Base-by-base conservation (phyloP, 176 grass and related monocot genomes). In the Chrysopogon serrulatus region DNA sequence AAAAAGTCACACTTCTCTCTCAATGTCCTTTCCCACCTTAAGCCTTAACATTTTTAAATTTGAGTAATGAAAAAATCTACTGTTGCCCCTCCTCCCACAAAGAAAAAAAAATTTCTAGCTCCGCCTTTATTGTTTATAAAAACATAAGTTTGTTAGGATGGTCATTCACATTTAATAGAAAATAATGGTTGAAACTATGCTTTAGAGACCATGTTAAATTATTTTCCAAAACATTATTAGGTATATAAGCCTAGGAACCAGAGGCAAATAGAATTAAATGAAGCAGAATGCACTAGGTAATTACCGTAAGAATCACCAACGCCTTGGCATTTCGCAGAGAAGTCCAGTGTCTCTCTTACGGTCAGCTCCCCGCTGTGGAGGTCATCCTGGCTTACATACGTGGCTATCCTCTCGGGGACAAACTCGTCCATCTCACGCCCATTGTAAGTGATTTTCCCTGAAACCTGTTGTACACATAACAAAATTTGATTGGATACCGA, bases 351-450 rank as follows among this genome's bases (percentile, higher is more conserved):
- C 45, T 94, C 86, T 71, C 89, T 84, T 13, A 94, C 92, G 7
- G 92, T 94, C 89, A 94, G 89, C 40, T 94, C 89, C 7, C 86
- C 84, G 1, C 41, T 78, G 33, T 94, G 92, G 19, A 91, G 79
- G 26, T 94, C 92, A 31, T 89, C 79, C 57, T 94, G 89, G 57
- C 89, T 84, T 36, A 94, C 78, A 41, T 94, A 94, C 0, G 89
- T 83, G 5, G 80, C 85, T 17, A 89, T 87, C 53, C 72, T 84
- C 26, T 85, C 70, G 0, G 49, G 66, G 19, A 92, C 68, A 27
- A 94, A 90, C 53, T 92, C 68, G 13, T 88, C 83, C 92, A 90
- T 87, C 23, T 77, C 81, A 9, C 79, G 87, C 4, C 89, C 89
- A 4, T 94, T 94, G 81, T 94, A 94, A 17, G 87, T 87, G 2